Evolutionary conservation across 83 land plant genomes (phyloP).

Genomic region (Picea abies): DNA sequence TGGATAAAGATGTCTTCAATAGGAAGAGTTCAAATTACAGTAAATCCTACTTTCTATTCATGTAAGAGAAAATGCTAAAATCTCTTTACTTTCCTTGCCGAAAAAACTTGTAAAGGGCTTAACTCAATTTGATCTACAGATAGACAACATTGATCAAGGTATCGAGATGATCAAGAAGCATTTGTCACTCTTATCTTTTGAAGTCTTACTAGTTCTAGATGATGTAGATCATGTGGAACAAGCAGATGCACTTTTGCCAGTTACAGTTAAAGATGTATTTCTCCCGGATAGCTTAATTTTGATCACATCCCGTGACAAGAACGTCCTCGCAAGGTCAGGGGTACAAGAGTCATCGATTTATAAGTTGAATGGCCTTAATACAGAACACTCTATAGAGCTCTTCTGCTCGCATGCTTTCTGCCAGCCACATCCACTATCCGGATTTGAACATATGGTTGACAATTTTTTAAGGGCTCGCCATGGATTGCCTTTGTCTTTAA

Average conservation of each 20-base stretch:
- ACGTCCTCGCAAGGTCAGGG: background rate
- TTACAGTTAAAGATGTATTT: background rate
- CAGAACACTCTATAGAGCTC: background rate
- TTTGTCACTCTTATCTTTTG: background rate
- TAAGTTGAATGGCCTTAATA: background rate
- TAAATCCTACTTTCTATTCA: background rate
- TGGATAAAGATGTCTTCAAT: background rate
- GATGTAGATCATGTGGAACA: background rate
- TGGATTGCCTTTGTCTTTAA: background rate
- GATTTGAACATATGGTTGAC: background rate
- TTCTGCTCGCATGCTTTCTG: background rate
- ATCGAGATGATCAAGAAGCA: background rate
- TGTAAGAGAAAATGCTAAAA: background rate
- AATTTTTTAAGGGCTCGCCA: background rate
- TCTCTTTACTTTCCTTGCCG: background rate
- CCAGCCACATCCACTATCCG: background rate
- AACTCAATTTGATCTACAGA: background rate
- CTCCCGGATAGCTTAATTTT: background rate
- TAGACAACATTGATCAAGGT: background rate
- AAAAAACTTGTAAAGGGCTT: background rate
- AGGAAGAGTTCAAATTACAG: background rate
- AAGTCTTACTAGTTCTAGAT: background rate
- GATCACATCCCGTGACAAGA: background rate
- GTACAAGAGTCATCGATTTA: background rate
- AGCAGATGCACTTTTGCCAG: background rate